Conservation (phyloP, 163 green algal genomes). For the Coccomyxa subellipsoidea region DNA sequence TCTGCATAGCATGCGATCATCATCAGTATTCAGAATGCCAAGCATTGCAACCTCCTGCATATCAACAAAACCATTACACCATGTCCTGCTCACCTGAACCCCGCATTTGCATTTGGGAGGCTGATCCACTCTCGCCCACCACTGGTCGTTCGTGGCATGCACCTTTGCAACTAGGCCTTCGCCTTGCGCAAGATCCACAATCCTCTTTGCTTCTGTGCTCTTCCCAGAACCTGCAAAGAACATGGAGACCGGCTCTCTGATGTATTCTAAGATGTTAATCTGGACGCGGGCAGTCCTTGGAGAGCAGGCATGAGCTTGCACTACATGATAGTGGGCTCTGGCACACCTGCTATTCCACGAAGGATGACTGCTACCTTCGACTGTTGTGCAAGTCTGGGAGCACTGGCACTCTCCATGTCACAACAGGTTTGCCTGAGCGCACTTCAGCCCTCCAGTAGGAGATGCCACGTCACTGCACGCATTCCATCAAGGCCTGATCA, state of each 20-base stretch:
- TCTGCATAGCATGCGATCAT: neutral
- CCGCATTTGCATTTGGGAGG: neutral
- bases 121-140: neutral
- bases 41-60: too few species aligned
- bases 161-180: neutral
- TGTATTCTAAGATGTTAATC: too few species aligned
- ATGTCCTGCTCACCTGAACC: neutral
- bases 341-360: neutral
- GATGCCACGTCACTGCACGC: too few species aligned
- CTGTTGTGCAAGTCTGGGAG: neutral
- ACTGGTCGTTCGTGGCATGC: neutral
- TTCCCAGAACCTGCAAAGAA: neutral
- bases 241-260: too few species aligned
- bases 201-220: neutral
- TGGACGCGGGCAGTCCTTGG: too few species aligned
- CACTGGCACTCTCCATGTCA: neutral
- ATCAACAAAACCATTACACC: too few species aligned
- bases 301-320: too few species aligned
- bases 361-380: neutral
- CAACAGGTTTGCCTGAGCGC: neutral
- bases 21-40: too few species aligned
- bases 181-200: neutral
- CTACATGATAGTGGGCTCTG: too few species aligned
- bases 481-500: too few species aligned
- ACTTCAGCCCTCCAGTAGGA: too few species aligned